Evolutionary conservation across 2,329 filamentous ascomycete species (phyloP).

Genomic region (Penicillium sp.): DNA sequence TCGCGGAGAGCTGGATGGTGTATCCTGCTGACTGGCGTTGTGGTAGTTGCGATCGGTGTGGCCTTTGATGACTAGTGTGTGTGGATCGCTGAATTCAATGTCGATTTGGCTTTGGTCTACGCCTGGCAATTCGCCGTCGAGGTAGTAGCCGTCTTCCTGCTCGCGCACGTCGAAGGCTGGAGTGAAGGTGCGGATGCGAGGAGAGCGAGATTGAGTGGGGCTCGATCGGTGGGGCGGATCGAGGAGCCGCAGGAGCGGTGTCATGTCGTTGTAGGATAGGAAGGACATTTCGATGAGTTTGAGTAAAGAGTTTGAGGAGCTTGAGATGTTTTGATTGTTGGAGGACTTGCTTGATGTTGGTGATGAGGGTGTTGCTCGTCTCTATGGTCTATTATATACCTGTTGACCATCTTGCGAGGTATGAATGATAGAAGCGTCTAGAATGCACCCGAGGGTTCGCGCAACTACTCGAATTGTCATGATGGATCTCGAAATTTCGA

Average conservation of each 20-base stretch:
- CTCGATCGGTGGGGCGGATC: conserved; percentile 42
- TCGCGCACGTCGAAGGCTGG: conserved; percentile 45
- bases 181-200: conserved; percentile 29
- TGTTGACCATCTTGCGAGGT: no score
- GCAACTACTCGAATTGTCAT: conserved; percentile 12
- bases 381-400: no score
- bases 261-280: conserved; percentile 36
- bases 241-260: conserved; percentile 41
- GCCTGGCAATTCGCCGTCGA: conserved; percentile 45
- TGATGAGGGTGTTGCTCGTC: no score
- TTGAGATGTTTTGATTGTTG: conserved; percentile 1
- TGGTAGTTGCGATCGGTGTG: conserved; percentile 32
- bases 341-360: background rate
- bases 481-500: no score
- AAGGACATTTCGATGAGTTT: conserved; percentile 34
- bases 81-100: conserved; percentile 44
- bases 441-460: conserved; percentile 15
- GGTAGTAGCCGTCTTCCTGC: conserved; percentile 36
- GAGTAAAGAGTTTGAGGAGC: conserved; percentile 1
- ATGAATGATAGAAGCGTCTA: conserved; percentile 18
- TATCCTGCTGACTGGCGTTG: no score
- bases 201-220: conserved; percentile 22
- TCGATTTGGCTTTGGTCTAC: conserved; percentile 41
- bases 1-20: no score
- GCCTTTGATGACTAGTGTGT: conserved; percentile 43